A percentile compares a stretch with the other conserved stretches of the same genome.
Conservation (phyloP, 331 rosid genomes). For the Pyracantha coccinea region DNA sequence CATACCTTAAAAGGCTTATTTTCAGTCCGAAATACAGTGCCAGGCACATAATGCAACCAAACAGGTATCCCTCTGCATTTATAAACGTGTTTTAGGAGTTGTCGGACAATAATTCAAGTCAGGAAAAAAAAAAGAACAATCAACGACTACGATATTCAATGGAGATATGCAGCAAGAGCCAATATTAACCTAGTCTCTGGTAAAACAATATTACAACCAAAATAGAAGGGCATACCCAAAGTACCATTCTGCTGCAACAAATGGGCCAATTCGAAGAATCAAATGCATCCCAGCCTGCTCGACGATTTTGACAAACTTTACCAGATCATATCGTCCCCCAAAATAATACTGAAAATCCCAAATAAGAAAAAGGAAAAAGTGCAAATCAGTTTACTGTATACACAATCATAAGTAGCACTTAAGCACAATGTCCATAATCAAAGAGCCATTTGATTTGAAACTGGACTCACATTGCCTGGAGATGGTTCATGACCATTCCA, state of each 20-base stretch:
- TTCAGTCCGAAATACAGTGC: constrained; percentile 82
- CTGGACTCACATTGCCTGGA: constrained; percentile 66
- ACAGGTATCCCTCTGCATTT: constrained; percentile 86
- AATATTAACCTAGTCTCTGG: background rate
- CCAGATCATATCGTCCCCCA: constrained; percentile 84
- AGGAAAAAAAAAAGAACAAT: background rate
- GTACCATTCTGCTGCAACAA: constrained; percentile 93
- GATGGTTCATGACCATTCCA: constrained; percentile 98
- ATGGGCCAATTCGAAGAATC: constrained; percentile 91
- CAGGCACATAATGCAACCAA: constrained; percentile 88
- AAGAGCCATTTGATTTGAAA: background rate
- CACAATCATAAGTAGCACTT: background rate
- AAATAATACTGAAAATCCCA: constrained; percentile 59
- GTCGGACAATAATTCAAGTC: constrained; percentile 8
- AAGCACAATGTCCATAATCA: background rate
- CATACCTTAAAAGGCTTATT: constrained; percentile 74
- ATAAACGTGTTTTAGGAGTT: constrained; percentile 15
- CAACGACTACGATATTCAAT: background rate
- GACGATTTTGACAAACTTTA: constrained; percentile 70
- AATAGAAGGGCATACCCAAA: constrained; percentile 39
- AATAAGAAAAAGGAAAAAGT: background rate
- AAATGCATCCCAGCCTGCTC: constrained; percentile 69
- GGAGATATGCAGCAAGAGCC: background rate
- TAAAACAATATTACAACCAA: background rate
- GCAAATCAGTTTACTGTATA: background rate